Percentiles rank a stretch among this genome's conserved stretches.
These are phyloP conservation scores for Colletotrichum noveboracense DNA, from an alignment of 2,329 filamentous ascomycete genomes.

Conservation along the genomic window DNA sequence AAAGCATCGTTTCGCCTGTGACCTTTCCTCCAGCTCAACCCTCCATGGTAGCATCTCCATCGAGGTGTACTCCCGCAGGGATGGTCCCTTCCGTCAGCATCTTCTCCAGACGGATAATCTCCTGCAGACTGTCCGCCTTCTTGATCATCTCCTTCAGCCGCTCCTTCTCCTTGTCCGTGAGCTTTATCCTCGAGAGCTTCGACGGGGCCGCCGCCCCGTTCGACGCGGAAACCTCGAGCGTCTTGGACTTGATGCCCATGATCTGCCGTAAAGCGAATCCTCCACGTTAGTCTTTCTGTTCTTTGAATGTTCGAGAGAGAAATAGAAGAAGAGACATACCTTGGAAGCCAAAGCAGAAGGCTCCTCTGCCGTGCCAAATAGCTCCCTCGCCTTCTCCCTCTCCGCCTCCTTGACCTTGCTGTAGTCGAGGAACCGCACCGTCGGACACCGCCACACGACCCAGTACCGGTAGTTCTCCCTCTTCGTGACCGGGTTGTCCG, in stretches of 20 bases:
- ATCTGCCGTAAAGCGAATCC: conserved; percentile 56
- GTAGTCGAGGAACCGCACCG: conserved; percentile 90
- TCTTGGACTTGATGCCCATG: conserved; percentile 81
- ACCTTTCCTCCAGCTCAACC: conserved; percentile 44
- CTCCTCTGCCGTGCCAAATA: conserved; percentile 82
- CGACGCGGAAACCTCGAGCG: conserved; percentile 64
- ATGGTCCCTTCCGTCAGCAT: conserved; percentile 88
- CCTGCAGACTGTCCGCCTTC: conserved; percentile 86
- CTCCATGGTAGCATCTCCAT: conserved; percentile 62
- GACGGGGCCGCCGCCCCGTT: conserved; percentile 49
- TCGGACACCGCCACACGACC: conserved; percentile 85
- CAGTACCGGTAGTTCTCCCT: conserved; percentile 97
- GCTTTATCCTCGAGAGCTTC: conserved; percentile 78
- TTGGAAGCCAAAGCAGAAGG: conserved; percentile 82
- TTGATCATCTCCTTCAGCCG: conserved; percentile 85
- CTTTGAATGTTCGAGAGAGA: neutral
- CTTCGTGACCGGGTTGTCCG: conserved; percentile 88
- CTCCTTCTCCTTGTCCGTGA: conserved; percentile 89
- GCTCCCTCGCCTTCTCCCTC: conserved; percentile 73
- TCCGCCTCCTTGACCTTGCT: conserved; percentile 89
- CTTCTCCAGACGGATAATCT: conserved; percentile 90
- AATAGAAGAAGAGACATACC: conserved; percentile 41
- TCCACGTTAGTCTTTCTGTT: neutral
- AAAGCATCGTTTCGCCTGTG: neutral
- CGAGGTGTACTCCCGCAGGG: conserved; percentile 68